Percentiles rank a stretch among this genome's conserved stretches.
Conservation (phyloP, 352 stramenopile genomes). For the Lagenidium giganteum region DNA sequence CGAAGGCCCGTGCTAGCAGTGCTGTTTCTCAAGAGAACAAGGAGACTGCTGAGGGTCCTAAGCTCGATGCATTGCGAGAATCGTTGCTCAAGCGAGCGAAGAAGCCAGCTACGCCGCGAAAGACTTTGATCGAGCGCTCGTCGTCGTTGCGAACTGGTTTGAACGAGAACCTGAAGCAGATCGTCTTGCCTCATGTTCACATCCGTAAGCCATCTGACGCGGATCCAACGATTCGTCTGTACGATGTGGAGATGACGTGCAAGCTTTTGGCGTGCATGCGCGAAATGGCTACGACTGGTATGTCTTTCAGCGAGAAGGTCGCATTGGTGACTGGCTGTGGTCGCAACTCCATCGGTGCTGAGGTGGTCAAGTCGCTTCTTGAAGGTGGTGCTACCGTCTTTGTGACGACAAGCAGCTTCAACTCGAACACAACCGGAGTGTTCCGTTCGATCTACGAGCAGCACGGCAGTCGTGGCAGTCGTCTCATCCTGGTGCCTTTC, state of each 20-base stretch:
- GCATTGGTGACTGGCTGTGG: constrained; percentile 84
- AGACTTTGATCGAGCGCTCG: constrained; percentile 36
- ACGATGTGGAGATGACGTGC: constrained; percentile 78
- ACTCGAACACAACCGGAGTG: constrained; percentile 32
- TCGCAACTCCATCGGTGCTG: constrained; percentile 78
- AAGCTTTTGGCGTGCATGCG: constrained; percentile 77
- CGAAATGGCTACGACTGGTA: constrained; percentile 77
- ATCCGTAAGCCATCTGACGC: constrained; percentile 68
- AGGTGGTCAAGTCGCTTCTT: constrained; percentile 81
- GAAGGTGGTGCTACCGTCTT: constrained; percentile 84
- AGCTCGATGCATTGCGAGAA: constrained; percentile 52
- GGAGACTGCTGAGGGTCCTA: constrained; percentile 35
- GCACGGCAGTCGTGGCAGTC: constrained; percentile 73
- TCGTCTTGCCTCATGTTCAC: constrained; percentile 67
- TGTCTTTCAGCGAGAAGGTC: constrained; percentile 84
- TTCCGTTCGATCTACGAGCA: constrained; percentile 86
- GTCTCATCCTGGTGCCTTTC: constrained; percentile 77
- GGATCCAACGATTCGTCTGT: constrained; percentile 75
- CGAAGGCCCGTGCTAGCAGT: constrained; percentile 6
- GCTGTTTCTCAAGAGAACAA: constrained; percentile 17
- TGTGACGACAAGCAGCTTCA: constrained; percentile 81
- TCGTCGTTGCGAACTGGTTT: constrained; percentile 41
- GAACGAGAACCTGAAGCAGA: constrained; percentile 64
- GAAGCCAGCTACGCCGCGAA: constrained; percentile 16
- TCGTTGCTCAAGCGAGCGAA: constrained; percentile 39